These are phyloP conservation scores for Solanum sejunctum DNA, from an alignment of 257 asterid genomes.

Conservation along the genomic window DNA sequence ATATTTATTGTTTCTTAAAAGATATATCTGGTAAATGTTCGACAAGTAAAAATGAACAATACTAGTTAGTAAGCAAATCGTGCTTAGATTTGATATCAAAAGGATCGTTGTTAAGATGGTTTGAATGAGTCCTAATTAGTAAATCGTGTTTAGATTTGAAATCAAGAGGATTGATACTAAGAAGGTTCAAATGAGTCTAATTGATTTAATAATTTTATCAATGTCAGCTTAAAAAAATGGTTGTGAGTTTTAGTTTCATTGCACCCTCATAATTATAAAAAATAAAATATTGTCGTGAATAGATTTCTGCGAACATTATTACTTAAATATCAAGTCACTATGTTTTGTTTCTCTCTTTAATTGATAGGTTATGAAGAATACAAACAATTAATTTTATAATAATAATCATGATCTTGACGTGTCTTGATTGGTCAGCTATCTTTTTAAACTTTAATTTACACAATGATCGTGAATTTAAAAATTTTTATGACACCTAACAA, in stretches of 20 bases:
- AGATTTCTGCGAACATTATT: not conserved
- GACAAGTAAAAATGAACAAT: not conserved
- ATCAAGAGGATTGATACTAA: not conserved
- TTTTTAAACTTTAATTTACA: not conserved
- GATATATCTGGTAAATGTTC: not conserved
- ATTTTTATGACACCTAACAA: no score
- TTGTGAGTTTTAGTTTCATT: not conserved
- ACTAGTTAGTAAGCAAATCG: not conserved
- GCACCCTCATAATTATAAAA: not conserved
- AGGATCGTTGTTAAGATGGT: no score
- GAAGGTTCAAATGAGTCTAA: not conserved
- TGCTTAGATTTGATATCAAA: no score
- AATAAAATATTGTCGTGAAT: not conserved
- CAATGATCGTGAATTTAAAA: not conserved
- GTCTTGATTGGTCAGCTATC: rapidly evolving
- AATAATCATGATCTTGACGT: not conserved
- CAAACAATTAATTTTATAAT: not conserved
- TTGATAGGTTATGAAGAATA: not conserved
- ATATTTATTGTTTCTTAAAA: not conserved
- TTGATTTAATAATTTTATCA: not conserved
- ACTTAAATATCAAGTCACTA: not conserved
- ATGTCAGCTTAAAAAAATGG: rapidly evolving
- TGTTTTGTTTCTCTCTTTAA: not conserved
- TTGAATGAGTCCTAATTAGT: not conserved
- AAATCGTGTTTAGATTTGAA: not conserved